A percentile compares a stretch with the other conserved stretches of the same genome.
Evolutionary conservation across 208 protist species (phyloP).

Genomic region (Wallacemonas rigidus): DNA sequence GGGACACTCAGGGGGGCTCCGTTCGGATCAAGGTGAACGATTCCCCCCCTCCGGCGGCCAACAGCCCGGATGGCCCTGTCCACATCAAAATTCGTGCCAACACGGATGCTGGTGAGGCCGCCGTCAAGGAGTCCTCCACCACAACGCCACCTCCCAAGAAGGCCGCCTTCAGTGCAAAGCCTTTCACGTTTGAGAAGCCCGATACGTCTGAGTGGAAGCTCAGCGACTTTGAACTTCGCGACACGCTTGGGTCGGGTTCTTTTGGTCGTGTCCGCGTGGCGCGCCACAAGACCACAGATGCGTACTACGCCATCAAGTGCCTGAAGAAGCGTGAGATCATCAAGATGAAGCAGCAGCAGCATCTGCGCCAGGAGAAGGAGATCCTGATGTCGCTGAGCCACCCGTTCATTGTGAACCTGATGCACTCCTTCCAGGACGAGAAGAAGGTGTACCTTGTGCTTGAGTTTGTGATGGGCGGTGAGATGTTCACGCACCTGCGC

Average conservation of each 20-base stretch:
- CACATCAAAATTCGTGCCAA: slow-evolving; percentile 10
- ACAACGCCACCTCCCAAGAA: slow-evolving; percentile 25
- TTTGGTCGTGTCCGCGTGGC: slow-evolving; percentile 93
- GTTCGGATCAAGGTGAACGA: slow-evolving; percentile 15
- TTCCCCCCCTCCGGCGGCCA: background rate
- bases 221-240: slow-evolving; percentile 84
- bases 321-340: slow-evolving; percentile 89
- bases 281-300: slow-evolving; percentile 68
- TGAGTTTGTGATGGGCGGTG: slow-evolving; percentile 92
- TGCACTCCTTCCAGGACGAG: slow-evolving; percentile 95
- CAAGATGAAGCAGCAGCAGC: slow-evolving; percentile 87
- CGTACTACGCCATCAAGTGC: slow-evolving; percentile 93
- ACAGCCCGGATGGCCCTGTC: background rate
- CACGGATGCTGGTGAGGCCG: background rate
- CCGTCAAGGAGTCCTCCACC: slow-evolving; percentile 19
- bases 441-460: slow-evolving; percentile 92
- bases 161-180: slow-evolving; percentile 26
- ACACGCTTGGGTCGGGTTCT: slow-evolving; percentile 91
- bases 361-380: slow-evolving; percentile 90
- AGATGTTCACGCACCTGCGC: slow-evolving; percentile 91
- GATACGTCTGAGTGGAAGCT: slow-evolving; percentile 79
- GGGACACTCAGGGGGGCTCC: slow-evolving; percentile 6
- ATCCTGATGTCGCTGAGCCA: slow-evolving; percentile 91
- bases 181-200: slow-evolving; percentile 53
- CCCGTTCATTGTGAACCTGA: slow-evolving; percentile 94